Evolutionary conservation across 805 yeast genomes (phyloP).

Genomic region (Wickerhamomyces sydowiorum): DNA sequence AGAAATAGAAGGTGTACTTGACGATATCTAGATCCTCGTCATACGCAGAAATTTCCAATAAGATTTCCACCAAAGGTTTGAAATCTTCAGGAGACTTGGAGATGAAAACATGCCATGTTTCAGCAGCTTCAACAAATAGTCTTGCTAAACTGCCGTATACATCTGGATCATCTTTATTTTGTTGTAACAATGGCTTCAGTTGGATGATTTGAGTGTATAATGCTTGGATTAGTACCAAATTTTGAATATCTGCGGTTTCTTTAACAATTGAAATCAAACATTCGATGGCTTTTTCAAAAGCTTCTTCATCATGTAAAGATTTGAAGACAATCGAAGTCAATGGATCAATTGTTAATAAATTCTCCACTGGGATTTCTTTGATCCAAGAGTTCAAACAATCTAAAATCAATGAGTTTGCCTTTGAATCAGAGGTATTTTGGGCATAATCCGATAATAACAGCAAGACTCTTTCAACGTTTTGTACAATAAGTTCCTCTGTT

Average conservation of each 20-base stretch:
- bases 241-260: slow-evolving; percentile 76
- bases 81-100: slow-evolving; percentile 67
- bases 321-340: slow-evolving; percentile 65
- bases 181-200: slow-evolving; percentile 47
- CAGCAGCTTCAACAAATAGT: slow-evolving; percentile 87
- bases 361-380: slow-evolving; percentile 71
- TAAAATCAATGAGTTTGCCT: slow-evolving; percentile 42
- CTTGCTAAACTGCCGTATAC: slow-evolving; percentile 65
- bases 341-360: slow-evolving; percentile 57
- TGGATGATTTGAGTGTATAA: slow-evolving; percentile 64
- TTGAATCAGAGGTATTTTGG: slow-evolving; percentile 24
- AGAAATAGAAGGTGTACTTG: slow-evolving; percentile 85
- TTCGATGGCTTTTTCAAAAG: slow-evolving; percentile 82
- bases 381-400: slow-evolving; percentile 90
- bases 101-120: slow-evolving; percentile 87
- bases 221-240: slow-evolving; percentile 54
- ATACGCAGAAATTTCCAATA: slow-evolving; percentile 64
- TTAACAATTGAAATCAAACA: slow-evolving; percentile 75
- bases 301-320: slow-evolving; percentile 49
- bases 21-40: slow-evolving; percentile 86
- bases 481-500: slow-evolving; percentile 53
- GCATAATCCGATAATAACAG: slow-evolving; percentile 52
- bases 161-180: slow-evolving; percentile 39
- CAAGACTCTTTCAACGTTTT: slow-evolving; percentile 66
- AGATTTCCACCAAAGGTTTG: slow-evolving; percentile 65